Conservation (phyloP, 2,329 filamentous ascomycete genomes). For the Pseudogymnoascus sp. region DNA sequence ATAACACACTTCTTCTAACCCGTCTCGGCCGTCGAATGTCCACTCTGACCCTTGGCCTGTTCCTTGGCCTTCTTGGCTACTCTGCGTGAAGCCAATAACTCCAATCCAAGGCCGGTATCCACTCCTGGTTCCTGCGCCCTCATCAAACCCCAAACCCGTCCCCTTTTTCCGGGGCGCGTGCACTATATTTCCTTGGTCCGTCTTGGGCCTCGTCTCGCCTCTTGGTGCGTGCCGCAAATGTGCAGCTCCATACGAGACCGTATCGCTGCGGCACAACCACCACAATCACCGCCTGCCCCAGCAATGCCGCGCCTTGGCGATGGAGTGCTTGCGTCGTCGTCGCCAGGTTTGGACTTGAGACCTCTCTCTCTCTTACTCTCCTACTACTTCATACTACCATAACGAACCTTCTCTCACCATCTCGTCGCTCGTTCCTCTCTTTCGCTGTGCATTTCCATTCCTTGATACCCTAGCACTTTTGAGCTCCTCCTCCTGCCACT, state of each 20-base stretch:
- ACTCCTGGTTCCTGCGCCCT: not conserved
- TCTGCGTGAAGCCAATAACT: not conserved
- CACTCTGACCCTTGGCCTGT: not conserved
- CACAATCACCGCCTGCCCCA: too few relatives aligned
- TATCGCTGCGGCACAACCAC: not conserved
- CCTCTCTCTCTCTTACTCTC: not conserved
- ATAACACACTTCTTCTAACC: not conserved
- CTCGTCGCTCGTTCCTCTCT: not conserved
- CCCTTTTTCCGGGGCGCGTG: not conserved
- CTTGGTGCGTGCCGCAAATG: not conserved
- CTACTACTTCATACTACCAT: not conserved
- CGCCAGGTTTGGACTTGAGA: not conserved
- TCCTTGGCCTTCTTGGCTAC: constrained; percentile 5
- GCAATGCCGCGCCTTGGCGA: constrained; percentile 9
- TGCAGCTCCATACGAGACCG: not conserved
- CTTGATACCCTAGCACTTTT: not conserved
- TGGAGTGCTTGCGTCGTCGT: not conserved
- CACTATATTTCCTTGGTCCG: not conserved
- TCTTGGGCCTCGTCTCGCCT: not conserved
- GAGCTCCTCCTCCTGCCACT: not conserved
- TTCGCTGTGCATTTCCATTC: not conserved
- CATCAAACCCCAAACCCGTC: not conserved
- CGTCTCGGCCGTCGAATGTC: not conserved
- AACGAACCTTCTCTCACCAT: not conserved
- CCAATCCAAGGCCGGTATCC: not conserved